Evolutionary conservation across 2,329 filamentous ascomycete genomes (phyloP).

Genomic region (Xylariaceae sp.): DNA sequence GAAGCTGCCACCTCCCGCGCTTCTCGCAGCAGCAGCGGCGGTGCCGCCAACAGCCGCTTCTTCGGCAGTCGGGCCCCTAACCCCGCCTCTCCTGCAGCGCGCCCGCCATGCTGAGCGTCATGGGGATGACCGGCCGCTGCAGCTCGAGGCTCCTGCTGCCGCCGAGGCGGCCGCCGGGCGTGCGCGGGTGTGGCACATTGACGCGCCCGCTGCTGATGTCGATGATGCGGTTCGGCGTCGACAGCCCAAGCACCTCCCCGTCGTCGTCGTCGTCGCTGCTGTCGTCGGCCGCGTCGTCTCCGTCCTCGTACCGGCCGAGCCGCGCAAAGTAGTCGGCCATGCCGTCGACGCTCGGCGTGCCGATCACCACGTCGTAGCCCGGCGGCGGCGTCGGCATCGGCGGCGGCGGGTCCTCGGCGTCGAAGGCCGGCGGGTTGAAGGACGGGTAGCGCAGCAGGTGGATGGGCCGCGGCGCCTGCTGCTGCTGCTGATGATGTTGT

Average conservation of each 20-base stretch:
- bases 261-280: constrained; percentile 24
- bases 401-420: constrained; percentile 70
- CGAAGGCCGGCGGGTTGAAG: constrained; percentile 81
- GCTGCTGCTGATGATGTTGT: too few relatives aligned
- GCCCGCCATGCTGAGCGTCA: constrained; percentile 20
- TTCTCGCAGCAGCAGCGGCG: too few relatives aligned
- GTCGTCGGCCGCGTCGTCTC: constrained; percentile 30
- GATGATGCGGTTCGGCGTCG: constrained; percentile 32
- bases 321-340: constrained; percentile 84
- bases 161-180: constrained; percentile 43
- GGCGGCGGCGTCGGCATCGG: constrained; percentile 68
- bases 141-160: constrained; percentile 52
- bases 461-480: constrained; percentile 55
- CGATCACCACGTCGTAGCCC: constrained; percentile 73
- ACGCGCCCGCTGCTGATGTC: constrained; percentile 47
- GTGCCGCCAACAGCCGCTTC: too few relatives aligned
- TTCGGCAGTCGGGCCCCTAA: constrained; percentile 12
- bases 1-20: too few relatives aligned
- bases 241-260: too few relatives aligned
- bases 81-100: constrained; percentile 18
- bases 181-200: constrained; percentile 50
- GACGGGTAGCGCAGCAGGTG: constrained; percentile 78
- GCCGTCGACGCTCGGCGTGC: constrained; percentile 57
- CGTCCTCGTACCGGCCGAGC: constrained; percentile 61
- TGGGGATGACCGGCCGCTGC: constrained; percentile 30